Conservation (phyloP, 192 early-diverging fungal genomes). For the Entophlyctis luteolus region DNA sequence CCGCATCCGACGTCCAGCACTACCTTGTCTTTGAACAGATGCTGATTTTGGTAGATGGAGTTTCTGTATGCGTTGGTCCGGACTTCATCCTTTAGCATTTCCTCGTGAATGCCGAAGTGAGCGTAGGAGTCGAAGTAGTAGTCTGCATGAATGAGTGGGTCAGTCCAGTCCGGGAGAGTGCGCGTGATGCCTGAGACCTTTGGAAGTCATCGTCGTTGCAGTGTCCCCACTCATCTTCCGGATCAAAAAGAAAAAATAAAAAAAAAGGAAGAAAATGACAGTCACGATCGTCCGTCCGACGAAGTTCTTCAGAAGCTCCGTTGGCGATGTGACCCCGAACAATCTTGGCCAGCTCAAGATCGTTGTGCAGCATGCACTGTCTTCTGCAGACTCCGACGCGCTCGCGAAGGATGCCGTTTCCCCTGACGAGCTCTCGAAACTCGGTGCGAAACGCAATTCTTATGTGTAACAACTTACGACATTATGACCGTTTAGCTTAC, state of each 20-base stretch:
- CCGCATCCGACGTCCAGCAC: constrained; percentile 99
- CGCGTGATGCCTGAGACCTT: too few species aligned
- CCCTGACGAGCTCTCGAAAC: constrained; percentile 4
- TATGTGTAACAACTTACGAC: not conserved
- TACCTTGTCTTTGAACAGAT: constrained; percentile 94
- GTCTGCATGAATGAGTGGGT: constrained; percentile 18
- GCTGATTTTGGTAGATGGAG: constrained; percentile 91
- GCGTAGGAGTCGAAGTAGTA: constrained; percentile 99
- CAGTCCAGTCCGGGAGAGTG: too few species aligned
- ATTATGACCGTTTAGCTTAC: constrained; percentile 5
- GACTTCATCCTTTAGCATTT: constrained; percentile 98
- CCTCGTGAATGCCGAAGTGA: constrained; percentile 90
- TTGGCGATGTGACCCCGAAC: constrained; percentile 25
- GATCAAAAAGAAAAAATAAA: too few species aligned
- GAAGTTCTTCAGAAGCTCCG: constrained; percentile 12
- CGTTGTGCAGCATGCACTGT: constrained; percentile 5
- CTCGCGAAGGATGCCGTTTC: constrained; percentile 9
- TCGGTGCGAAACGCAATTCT: constrained; percentile 7
- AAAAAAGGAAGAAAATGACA: constrained; percentile 6
- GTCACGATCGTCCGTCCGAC: constrained; percentile 7
- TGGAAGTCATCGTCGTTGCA: too few species aligned
- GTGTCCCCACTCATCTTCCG: too few species aligned
- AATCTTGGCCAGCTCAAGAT: constrained; percentile 25
- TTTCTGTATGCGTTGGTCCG: constrained; percentile 89
- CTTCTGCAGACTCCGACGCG: not conserved